Percentiles rank a stretch among this genome's conserved stretches.
phyloP scores from a whole-genome alignment of 805 yeast species.

The Suhomyces sp. region DNA sequence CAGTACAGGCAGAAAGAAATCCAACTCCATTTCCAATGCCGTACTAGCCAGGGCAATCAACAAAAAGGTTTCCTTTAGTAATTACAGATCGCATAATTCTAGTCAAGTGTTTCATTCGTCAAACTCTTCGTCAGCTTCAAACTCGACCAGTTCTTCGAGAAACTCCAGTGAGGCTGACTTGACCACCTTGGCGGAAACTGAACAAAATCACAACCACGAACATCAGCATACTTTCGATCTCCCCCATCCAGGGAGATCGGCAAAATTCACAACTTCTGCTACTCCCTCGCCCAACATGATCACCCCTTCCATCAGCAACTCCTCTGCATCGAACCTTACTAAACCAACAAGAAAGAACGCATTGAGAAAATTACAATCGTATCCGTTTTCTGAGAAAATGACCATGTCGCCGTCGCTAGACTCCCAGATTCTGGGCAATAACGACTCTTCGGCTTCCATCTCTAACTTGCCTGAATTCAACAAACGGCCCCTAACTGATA shows the following conservation, averaged over 20 bases:
- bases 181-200: constrained; percentile 1
- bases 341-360: constrained; percentile 15
- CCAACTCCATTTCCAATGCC: constrained; percentile 25
- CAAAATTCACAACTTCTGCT: constrained; percentile 5
- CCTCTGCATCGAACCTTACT: constrained; percentile 7
- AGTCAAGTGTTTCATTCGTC: constrained; percentile 10
- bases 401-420: constrained; percentile 10
- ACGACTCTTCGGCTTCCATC: constrained; percentile 4
- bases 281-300: constrained; percentile 9
- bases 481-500: constrained; percentile 70
- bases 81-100: constrained; percentile 8
- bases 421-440: constrained; percentile 9
- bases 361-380: constrained; percentile 10
- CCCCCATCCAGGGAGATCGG: not conserved
- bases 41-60: constrained; percentile 17
- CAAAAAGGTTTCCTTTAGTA: constrained; percentile 20
- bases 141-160: constrained; percentile 10
- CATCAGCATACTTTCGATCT: not conserved
- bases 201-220: not conserved
- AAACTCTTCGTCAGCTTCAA: constrained; percentile 6
- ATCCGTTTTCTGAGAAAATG: constrained; percentile 11
- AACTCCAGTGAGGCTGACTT: constrained; percentile 13
- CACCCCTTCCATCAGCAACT: constrained; percentile 3
- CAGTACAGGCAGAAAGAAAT: constrained; percentile 8
- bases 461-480: constrained; percentile 54